phyloP scores from a whole-genome alignment of 2,329 filamentous ascomycete species.

The Beauveria sp. region DNA sequence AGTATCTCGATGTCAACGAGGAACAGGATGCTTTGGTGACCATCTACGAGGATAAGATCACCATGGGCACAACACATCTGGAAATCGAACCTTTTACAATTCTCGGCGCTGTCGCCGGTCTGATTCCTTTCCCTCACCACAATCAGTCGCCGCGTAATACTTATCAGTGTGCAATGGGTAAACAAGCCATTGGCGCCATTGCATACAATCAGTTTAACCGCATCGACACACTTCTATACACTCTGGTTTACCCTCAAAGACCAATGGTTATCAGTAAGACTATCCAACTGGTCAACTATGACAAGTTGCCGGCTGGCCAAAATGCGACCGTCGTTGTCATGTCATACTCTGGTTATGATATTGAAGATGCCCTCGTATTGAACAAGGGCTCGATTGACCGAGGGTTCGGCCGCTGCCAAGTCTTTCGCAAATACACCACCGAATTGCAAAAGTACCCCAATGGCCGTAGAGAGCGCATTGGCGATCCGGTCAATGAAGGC shows the following conservation, averaged over 20 bases:
- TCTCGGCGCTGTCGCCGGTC: constrained; percentile 85
- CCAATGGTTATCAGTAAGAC: constrained; percentile 97
- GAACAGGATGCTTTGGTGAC: constrained; percentile 95
- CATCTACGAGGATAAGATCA: constrained; percentile 79
- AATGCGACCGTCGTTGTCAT: constrained; percentile 98
- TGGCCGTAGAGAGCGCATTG: constrained; percentile 60
- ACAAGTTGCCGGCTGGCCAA: constrained; percentile 93
- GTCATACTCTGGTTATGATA: constrained; percentile 99
- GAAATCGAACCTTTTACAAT: constrained; percentile 98
- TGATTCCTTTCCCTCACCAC: constrained; percentile 97
- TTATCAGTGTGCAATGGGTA: constrained; percentile 99
- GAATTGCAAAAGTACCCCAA: constrained; percentile 87
- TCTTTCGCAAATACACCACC: constrained; percentile 90
- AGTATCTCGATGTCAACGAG: constrained; percentile 97
- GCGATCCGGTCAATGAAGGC: constrained; percentile 44
- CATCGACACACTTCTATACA: constrained; percentile 91
- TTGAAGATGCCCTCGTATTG: constrained; percentile 92
- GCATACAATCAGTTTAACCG: constrained; percentile 97
- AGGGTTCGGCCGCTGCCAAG: constrained; percentile 93
- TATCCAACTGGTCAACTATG: constrained; percentile 93
- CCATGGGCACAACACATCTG: constrained; percentile 77
- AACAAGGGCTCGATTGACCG: constrained; percentile 95
- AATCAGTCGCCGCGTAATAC: constrained; percentile 98
- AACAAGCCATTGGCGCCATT: constrained; percentile 97
- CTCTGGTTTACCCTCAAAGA: constrained; percentile 94